Evolutionary conservation across 257 asterid genomes (phyloP).

Genomic region (Rubia yunnanensis): DNA sequence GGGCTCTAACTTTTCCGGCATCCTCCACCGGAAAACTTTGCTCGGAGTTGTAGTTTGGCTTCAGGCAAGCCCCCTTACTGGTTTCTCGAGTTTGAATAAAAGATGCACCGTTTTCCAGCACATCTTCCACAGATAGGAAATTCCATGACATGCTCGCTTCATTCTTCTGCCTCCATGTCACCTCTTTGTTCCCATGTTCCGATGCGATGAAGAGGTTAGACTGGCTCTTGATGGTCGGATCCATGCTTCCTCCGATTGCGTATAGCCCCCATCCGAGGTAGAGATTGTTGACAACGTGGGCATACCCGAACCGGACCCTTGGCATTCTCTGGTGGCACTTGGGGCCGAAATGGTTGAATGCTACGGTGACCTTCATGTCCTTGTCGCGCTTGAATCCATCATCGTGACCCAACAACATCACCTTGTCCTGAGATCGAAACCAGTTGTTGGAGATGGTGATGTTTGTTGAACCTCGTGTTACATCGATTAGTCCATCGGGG

Average conservation of each 20-base stretch:
- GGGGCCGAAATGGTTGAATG: conserved; percentile 80
- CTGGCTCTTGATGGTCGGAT: conserved; percentile 76
- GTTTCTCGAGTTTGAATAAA: conserved; percentile 26
- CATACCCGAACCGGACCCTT: conserved; percentile 71
- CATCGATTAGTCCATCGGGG: conserved; percentile 65
- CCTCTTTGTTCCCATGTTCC: conserved; percentile 54
- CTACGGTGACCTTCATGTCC: conserved; percentile 76
- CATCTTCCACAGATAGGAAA: conserved; percentile 52
- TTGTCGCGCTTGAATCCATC: conserved; percentile 53
- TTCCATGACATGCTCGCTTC: conserved; percentile 17
- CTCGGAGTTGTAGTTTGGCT: conserved; percentile 51
- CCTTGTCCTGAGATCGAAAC: conserved; percentile 65
- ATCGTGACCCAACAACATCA: conserved; percentile 77
- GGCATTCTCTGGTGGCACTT: conserved; percentile 78
- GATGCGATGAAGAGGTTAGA: conserved; percentile 78
- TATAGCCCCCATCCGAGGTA: conserved; percentile 78
- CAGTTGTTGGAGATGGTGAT: conserved; percentile 73
- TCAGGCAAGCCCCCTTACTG: conserved; percentile 20
- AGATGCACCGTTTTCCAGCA: conserved; percentile 72
- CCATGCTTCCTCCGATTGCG: conserved; percentile 90
- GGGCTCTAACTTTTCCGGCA: conserved; percentile 35
- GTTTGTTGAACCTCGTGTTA: conserved; percentile 66
- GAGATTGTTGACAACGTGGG: conserved; percentile 81
- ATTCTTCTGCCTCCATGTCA: conserved; percentile 46
- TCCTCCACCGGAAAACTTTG: conserved; percentile 52